Percentiles rank a stretch among this genome's conserved stretches.
These are phyloP conservation scores for Cladosporium oxysporum DNA, from an alignment of 2,329 filamentous ascomycete genomes.

Conservation along the genomic window DNA sequence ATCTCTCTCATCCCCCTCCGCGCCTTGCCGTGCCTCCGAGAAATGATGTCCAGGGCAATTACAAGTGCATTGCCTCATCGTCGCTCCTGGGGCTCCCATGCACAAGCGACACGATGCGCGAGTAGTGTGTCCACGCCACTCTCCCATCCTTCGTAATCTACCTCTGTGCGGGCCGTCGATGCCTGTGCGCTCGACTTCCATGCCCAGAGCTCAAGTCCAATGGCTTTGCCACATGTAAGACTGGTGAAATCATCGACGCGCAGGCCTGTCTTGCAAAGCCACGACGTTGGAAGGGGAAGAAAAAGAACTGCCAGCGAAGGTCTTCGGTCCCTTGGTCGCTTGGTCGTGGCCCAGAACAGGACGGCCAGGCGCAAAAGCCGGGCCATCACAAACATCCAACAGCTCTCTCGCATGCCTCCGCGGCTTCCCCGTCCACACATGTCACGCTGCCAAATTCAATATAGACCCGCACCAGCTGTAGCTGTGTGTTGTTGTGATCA, in stretches of 20 bases:
- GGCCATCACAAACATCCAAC: constrained; percentile 12
- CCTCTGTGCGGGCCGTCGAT: background rate
- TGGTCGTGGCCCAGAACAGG: background rate
- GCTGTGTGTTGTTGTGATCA: constrained; percentile 10
- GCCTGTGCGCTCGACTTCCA: constrained; percentile 13
- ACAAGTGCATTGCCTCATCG: constrained; percentile 14
- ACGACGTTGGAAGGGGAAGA: constrained; percentile 16
- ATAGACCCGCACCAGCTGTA: constrained; percentile 20
- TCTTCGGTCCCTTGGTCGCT: background rate
- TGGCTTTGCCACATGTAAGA: constrained; percentile 10
- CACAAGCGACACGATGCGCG: background rate
- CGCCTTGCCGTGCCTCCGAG: background rate
- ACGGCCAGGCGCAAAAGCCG: constrained; percentile 2
- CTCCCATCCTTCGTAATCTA: constrained; percentile 10
- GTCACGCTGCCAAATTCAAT: constrained; percentile 1
- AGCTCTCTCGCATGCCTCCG: constrained; percentile 10
- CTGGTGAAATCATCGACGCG: constrained; percentile 18
- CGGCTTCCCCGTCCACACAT: constrained; percentile 2
- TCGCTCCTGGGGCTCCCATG: constrained; percentile 2
- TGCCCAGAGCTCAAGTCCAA: background rate
- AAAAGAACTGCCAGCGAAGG: background rate
- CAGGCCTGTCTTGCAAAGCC: constrained; percentile 18
- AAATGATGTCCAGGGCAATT: constrained; percentile 5
- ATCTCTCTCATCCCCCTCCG: constrained; percentile 8
- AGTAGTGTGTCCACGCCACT: background rate